These are phyloP conservation scores for Aureobasidium namibiae DNA, from an alignment of 2,329 filamentous ascomycete species.

Conservation along the genomic window DNA sequence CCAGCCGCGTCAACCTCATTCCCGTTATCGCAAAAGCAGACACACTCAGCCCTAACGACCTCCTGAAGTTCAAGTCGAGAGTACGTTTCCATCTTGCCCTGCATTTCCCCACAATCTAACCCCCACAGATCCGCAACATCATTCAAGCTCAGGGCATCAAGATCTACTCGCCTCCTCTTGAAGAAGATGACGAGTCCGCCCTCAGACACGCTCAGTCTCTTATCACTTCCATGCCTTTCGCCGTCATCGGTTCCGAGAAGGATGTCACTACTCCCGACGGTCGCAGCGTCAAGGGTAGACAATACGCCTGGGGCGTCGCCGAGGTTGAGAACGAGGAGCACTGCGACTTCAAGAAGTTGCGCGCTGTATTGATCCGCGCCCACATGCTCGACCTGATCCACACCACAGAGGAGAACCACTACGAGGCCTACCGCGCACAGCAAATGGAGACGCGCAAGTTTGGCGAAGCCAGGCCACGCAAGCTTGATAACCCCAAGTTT, in stretches of 20 bases:
- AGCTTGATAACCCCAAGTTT: conserved; percentile 99
- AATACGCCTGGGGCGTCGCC: conserved; percentile 98
- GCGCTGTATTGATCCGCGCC: conserved; percentile 90
- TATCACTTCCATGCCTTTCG: conserved; percentile 96
- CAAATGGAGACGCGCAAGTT: conserved; percentile 99
- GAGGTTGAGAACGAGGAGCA: conserved; percentile 99
- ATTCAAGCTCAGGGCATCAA: conserved; percentile 99
- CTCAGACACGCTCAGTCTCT: conserved; percentile 89
- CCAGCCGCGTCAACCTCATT: conserved; percentile 95
- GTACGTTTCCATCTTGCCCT: conserved; percentile 45
- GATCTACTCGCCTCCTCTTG: conserved; percentile 95
- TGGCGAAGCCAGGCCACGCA: conserved; percentile 90
- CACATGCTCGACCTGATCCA: conserved; percentile 99
- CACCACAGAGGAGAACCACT: conserved; percentile 98
- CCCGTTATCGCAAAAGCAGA: conserved; percentile 98
- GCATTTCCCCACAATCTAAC: conserved; percentile 21
- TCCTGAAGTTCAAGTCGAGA: conserved; percentile 90
- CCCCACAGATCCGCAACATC: conserved; percentile 72
- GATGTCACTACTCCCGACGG: conserved; percentile 95
- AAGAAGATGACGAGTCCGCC: conserved; percentile 96
- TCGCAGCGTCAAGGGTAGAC: conserved; percentile 95
- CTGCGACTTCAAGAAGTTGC: conserved; percentile 99
- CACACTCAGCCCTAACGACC: conserved; percentile 85
- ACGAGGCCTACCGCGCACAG: conserved; percentile 96
- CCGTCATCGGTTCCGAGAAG: conserved; percentile 98